Base-by-base conservation (phyloP, 2,329 filamentous ascomycete species). In the Oidium heveae region DNA sequence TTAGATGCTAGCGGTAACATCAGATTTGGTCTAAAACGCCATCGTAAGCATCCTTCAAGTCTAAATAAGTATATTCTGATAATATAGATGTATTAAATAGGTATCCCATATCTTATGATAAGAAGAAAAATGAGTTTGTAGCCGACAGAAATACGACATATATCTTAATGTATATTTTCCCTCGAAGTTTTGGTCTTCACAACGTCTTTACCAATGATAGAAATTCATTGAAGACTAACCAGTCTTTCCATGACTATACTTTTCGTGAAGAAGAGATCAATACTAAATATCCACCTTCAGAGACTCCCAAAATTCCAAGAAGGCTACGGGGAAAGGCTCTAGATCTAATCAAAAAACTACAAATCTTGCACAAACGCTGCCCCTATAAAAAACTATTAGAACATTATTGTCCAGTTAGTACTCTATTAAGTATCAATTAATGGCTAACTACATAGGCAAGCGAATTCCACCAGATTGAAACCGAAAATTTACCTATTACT, bases 141-240 rank as follows among this genome's bases (percentile, higher is more conserved):
- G 15, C 18, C 33, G 50, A 46, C 39, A 69, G 67, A 13, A 74
- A 82, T 58, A 84, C 79, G 0, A 63, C 79, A 12, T 84, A 83
- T 60, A 68, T 94, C 20, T 77, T 94, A 75, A 91, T 89, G 71
- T 89, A 96, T 66, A 80, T 98, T 1, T 98, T 98, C 61, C 91
- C 91, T 34, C 75, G 82, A 12, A 88, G 96, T 63, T 96, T 94
- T 63, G 77, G 78, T 15, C 70, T 98, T 3, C 86, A 94, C 63
- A 98, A 96, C 66, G 86, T 83, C n/a, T 95, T 96, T 64, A 86
- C 80, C 0, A 84, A 80, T 5, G 68, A 70, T 3, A 73, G 82
- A 16, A 75, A 91, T 64, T 65, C 64, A 22, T 74, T 68, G 52
- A 76, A 84, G 61, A 89, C 82, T 0, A 71, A 77, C 0, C 82